These are phyloP conservation scores for Prunus campanulata DNA, from an alignment of 306 rosid species.

Conservation along the genomic window DNA sequence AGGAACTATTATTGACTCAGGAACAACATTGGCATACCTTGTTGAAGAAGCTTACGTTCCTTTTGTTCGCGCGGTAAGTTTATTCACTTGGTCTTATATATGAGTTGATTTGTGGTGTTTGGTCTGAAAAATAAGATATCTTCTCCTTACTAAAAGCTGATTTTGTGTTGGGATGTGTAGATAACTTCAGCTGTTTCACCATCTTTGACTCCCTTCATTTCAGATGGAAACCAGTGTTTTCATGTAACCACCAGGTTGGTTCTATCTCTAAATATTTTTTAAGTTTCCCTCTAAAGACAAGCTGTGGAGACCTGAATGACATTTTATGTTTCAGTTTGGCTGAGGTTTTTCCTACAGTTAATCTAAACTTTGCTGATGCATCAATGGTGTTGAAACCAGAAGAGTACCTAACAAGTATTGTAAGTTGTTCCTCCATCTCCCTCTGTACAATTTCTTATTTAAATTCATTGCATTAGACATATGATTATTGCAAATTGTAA, in stretches of 20 bases:
- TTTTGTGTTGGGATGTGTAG: slow-evolving; percentile 40
- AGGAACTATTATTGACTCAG: slow-evolving; percentile 88
- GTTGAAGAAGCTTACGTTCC: slow-evolving; percentile 87
- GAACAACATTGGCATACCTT: slow-evolving; percentile 86
- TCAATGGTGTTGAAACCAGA: slow-evolving; percentile 89
- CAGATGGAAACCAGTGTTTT: slow-evolving; percentile 85
- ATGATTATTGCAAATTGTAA: slow-evolving; percentile 24
- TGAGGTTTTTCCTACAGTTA: slow-evolving; percentile 71
- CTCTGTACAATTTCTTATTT: slow-evolving; percentile 19
- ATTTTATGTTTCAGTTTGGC: slow-evolving; percentile 46
- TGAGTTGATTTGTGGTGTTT: not conserved
- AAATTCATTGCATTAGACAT: not conserved
- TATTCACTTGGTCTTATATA: not conserved
- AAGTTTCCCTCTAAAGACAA: not conserved
- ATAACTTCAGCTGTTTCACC: slow-evolving; percentile 69
- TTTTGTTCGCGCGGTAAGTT: slow-evolving; percentile 73
- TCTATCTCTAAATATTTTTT: slow-evolving; percentile 14
- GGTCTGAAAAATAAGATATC: not conserved
- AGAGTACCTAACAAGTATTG: slow-evolving; percentile 65
- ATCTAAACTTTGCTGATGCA: slow-evolving; percentile 85
- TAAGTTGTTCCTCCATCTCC: slow-evolving; percentile 35
- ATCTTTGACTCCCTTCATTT: slow-evolving; percentile 45
- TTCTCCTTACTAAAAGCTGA: slow-evolving; percentile 13
- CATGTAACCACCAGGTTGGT: slow-evolving; percentile 65
- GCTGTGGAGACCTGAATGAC: slow-evolving; percentile 23